Percentiles rank a stretch among this genome's conserved stretches.
Conservation (phyloP, 192 early-diverging fungal genomes). For the Backusella circina region DNA sequence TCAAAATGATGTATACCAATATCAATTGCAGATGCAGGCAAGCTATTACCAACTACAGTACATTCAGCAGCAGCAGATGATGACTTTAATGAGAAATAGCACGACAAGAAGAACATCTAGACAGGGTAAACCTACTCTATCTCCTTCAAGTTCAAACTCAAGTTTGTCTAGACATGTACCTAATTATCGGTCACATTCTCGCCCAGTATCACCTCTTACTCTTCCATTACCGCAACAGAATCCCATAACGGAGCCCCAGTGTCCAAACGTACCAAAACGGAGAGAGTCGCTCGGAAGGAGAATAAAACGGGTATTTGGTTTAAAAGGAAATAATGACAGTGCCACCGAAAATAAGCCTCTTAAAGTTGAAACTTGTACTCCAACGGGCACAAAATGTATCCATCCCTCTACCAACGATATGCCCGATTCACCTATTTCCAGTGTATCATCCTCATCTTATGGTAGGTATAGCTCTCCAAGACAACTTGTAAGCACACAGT, state of each 20-base stretch:
- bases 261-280: neutral
- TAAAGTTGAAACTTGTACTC: neutral
- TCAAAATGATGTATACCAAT: neutral
- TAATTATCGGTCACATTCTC: neutral
- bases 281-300: slow-evolving; percentile 2
- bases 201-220: neutral
- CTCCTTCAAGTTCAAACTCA: neutral
- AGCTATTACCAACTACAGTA: slow-evolving; percentile 7
- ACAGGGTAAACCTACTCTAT: neutral
- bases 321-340: neutral
- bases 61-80: slow-evolving; percentile 2
- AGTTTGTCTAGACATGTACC: neutral
- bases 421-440: slow-evolving; percentile 8
- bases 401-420: neutral
- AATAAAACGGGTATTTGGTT: slow-evolving; percentile 4
- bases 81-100: neutral
- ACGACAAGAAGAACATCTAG: neutral
- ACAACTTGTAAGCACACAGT: neutral
- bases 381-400: neutral
- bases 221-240: neutral
- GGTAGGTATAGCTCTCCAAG: neutral
- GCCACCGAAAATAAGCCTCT: neutral
- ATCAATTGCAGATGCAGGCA: slow-evolving; percentile 3
- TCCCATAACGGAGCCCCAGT: neutral
- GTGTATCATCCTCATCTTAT: neutral